A percentile compares a stretch with the other conserved stretches of the same genome.
phyloP scores from a whole-genome alignment of 1,139 yeast species.

The Pneumocystis sp. region DNA sequence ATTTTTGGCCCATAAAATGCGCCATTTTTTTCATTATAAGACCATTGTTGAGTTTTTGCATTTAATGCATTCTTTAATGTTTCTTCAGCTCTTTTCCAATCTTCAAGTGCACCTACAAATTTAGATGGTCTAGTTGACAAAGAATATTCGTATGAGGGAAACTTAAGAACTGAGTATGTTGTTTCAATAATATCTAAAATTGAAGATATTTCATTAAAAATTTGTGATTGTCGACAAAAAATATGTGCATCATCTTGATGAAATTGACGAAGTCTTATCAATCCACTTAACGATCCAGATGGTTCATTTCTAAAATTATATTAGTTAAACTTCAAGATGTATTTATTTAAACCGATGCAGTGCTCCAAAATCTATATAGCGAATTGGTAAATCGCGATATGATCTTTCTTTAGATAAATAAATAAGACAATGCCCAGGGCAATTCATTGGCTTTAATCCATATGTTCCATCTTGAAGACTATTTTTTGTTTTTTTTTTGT shows the following conservation, averaged over 20 bases:
- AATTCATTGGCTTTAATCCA: slow-evolving; percentile 91
- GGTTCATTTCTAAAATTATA: slow-evolving; percentile 46
- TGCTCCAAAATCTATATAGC: slow-evolving; percentile 93
- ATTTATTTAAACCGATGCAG: slow-evolving; percentile 42
- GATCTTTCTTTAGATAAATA: slow-evolving; percentile 81
- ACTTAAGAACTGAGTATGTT: slow-evolving; percentile 73
- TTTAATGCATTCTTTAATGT: slow-evolving; percentile 48
- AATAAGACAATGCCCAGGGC: slow-evolving; percentile 87
- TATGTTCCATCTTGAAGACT: slow-evolving; percentile 24
- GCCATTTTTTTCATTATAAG: slow-evolving; percentile 88
- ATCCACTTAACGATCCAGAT: slow-evolving; percentile 77
- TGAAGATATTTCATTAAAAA: slow-evolving; percentile 63
- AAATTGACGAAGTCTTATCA: slow-evolving; percentile 92
- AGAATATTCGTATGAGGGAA: slow-evolving; percentile 66
- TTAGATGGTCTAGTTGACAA: slow-evolving; percentile 90
- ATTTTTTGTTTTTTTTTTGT: background rate
- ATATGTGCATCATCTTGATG: slow-evolving; percentile 99
- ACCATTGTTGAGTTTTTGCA: slow-evolving; percentile 42
- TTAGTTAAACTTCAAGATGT: background rate
- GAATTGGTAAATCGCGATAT: slow-evolving; percentile 86
- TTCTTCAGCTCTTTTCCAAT: slow-evolving; percentile 80
- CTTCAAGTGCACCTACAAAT: slow-evolving; percentile 68
- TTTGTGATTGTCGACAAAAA: slow-evolving; percentile 82
- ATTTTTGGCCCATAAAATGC: slow-evolving; percentile 98
- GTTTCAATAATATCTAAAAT: slow-evolving; percentile 66